A percentile compares a stretch with the other conserved stretches of the same genome.
These are phyloP conservation scores for Neobulgaria alba DNA, from an alignment of 2,329 filamentous ascomycete species.

Conservation along the genomic window DNA sequence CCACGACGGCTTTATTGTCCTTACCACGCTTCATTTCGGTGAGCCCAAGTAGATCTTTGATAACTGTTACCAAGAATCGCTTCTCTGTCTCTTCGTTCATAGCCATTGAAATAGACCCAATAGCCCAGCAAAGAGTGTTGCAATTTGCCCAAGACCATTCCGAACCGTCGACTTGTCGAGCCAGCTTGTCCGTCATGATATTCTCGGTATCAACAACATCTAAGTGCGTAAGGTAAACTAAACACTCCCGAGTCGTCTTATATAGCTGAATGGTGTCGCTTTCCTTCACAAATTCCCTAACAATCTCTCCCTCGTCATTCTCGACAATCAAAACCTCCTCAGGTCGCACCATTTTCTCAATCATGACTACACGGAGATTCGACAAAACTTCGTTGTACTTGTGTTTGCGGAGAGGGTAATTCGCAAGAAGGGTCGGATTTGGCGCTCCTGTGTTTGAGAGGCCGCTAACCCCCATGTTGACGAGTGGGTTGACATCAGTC, in stretches of 20 bases:
- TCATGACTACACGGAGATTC: constrained; percentile 95
- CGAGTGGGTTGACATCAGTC: constrained; percentile 82
- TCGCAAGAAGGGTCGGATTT: constrained; percentile 75
- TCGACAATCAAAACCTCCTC: constrained; percentile 99
- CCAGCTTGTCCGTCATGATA: constrained; percentile 98
- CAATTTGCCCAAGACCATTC: constrained; percentile 99
- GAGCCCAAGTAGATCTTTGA: constrained; percentile 91
- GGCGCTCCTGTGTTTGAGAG: constrained; percentile 74
- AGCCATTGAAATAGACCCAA: constrained; percentile 93
- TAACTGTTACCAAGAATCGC: constrained; percentile 94
- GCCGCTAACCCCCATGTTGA: constrained; percentile 64
- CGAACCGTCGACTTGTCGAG: constrained; percentile 84
- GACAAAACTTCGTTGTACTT: constrained; percentile 93
- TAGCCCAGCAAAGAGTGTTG: constrained; percentile 99
- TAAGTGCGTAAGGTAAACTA: constrained; percentile 94
- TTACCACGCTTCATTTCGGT: constrained; percentile 99
- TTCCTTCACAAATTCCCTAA: constrained; percentile 98
- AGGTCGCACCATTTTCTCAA: constrained; percentile 98
- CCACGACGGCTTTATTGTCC: constrained; percentile 98
- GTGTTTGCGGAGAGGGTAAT: constrained; percentile 92
- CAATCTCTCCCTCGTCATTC: constrained; percentile 98
- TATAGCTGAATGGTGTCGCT: constrained; percentile 98
- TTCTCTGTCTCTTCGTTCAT: constrained; percentile 99
- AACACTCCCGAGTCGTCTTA: constrained; percentile 94
- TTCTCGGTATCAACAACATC: constrained; percentile 96